A percentile compares a stretch with the other conserved stretches of the same genome.
Conservation (phyloP, 2,329 filamentous ascomycete species). For the Stachybotrys chartarum region DNA sequence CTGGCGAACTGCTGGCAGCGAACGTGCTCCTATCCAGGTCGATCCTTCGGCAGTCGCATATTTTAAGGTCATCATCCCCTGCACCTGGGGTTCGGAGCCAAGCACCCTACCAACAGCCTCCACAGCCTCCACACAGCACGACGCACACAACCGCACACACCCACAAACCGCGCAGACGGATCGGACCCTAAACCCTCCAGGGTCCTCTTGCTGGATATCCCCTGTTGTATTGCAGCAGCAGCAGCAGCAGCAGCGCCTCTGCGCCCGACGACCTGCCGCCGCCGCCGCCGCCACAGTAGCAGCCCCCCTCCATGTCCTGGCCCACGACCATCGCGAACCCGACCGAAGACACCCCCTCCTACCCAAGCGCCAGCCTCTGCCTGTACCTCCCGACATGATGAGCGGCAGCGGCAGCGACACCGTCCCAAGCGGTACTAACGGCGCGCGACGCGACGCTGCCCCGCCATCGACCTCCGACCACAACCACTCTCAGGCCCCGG, state of each 20-base stretch:
- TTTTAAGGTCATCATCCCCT: too few relatives aligned
- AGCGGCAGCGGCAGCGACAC: constrained; percentile 4
- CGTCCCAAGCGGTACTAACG: too few relatives aligned
- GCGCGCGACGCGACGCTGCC: constrained; percentile 22
- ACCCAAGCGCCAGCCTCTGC: neutral
- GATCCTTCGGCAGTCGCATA: neutral
- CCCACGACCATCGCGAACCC: neutral
- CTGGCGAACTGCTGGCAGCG: neutral
- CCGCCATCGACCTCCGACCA: constrained; percentile 14
- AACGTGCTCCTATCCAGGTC: neutral
- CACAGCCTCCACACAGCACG: neutral
- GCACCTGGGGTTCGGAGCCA: too few relatives aligned
- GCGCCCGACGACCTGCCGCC: neutral
- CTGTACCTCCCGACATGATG: constrained; percentile 19
- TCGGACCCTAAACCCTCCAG: neutral
- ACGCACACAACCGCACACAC: neutral
- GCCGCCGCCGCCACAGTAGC: neutral
- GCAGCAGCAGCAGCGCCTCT: neutral
- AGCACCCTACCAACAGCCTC: too few relatives aligned
- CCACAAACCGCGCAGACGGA: neutral
- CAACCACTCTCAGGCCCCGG: constrained; percentile 22
- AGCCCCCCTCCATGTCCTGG: neutral
- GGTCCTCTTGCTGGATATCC: neutral
- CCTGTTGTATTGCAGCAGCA: neutral
- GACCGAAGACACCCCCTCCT: neutral